These are phyloP conservation scores for Tulasnella sp. DNA, from an alignment of 768 basidiomycete genomes.

Conservation along the genomic window DNA sequence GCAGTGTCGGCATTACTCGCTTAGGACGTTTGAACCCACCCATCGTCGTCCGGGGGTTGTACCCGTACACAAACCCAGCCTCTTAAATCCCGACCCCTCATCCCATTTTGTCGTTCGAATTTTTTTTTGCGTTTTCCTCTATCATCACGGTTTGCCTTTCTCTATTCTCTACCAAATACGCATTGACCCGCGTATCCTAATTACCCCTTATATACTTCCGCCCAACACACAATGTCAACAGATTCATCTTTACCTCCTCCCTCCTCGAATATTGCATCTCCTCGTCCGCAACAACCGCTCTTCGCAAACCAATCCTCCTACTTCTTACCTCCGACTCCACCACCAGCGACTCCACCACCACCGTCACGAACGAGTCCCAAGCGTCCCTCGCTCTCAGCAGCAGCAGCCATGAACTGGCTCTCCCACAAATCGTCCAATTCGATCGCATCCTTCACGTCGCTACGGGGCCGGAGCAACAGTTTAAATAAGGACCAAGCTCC, in stretches of 20 bases:
- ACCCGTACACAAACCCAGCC: background rate
- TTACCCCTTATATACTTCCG: background rate
- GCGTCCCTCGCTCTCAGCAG: constrained; percentile 4
- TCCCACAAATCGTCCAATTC: constrained; percentile 23
- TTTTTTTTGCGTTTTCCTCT: background rate
- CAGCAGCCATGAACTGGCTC: constrained; percentile 28
- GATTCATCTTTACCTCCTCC: background rate
- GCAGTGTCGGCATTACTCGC: background rate
- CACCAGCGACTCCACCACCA: constrained; percentile 6
- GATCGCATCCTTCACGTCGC: background rate
- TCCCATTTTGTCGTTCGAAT: background rate
- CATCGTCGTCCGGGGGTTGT: background rate
- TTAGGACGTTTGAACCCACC: background rate
- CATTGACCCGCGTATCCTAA: constrained; percentile 5
- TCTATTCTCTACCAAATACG: background rate
- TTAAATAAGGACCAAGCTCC: constrained; percentile 8
- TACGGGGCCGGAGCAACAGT: background rate
- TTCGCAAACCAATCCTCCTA: constrained; percentile 4
- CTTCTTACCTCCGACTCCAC: constrained; percentile 26
- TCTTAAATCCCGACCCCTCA: background rate
- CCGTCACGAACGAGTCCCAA: background rate
- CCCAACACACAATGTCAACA: background rate
- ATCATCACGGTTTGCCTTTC: background rate
- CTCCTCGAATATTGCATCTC: background rate
- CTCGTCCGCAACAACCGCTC: constrained; percentile 11